These are phyloP conservation scores for Henningerozyma blattae DNA, from an alignment of 805 yeast genomes.

Conservation along the genomic window DNA sequence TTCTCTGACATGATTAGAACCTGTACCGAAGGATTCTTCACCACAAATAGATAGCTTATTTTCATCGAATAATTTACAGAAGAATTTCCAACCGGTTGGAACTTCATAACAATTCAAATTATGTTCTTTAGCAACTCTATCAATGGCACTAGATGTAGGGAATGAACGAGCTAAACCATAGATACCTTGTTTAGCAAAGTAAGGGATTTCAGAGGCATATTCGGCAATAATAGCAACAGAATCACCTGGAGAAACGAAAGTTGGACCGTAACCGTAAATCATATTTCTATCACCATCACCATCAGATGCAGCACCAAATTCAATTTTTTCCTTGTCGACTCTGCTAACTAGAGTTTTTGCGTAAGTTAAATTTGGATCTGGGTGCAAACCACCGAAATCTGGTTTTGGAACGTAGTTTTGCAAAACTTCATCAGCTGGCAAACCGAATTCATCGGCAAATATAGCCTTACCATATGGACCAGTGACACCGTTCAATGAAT, in stretches of 20 bases:
- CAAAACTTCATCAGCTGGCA: slow-evolving; percentile 47
- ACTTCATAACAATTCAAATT: slow-evolving; percentile 79
- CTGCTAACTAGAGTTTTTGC: slow-evolving; percentile 76
- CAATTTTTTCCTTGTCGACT: slow-evolving; percentile 70
- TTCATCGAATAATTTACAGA: slow-evolving; percentile 91
- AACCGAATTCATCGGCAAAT: slow-evolving; percentile 75
- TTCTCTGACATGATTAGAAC: slow-evolving; percentile 94
- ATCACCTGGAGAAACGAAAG: slow-evolving; percentile 97
- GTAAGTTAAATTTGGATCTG: slow-evolving; percentile 95
- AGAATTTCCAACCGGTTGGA: slow-evolving; percentile 99
- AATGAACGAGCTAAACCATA: slow-evolving; percentile 92
- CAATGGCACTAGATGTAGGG: slow-evolving; percentile 95
- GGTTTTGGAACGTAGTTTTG: slow-evolving; percentile 75
- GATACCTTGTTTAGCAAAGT: slow-evolving; percentile 75
- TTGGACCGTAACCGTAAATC: slow-evolving; percentile 87
- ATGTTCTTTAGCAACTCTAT: slow-evolving; percentile 73
- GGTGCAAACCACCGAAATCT: slow-evolving; percentile 98
- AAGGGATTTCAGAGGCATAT: slow-evolving; percentile 79
- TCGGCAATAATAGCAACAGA: slow-evolving; percentile 96
- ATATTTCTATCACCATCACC: slow-evolving; percentile 99
- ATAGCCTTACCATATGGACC: slow-evolving; percentile 90
- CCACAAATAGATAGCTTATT: slow-evolving; percentile 93
- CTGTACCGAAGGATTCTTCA: slow-evolving; percentile 97
- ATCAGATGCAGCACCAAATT: slow-evolving; percentile 98
- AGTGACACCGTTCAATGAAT: slow-evolving; percentile 89